phyloP scores from a whole-genome alignment of 257 asterid species.

The Solanum pennellii region DNA sequence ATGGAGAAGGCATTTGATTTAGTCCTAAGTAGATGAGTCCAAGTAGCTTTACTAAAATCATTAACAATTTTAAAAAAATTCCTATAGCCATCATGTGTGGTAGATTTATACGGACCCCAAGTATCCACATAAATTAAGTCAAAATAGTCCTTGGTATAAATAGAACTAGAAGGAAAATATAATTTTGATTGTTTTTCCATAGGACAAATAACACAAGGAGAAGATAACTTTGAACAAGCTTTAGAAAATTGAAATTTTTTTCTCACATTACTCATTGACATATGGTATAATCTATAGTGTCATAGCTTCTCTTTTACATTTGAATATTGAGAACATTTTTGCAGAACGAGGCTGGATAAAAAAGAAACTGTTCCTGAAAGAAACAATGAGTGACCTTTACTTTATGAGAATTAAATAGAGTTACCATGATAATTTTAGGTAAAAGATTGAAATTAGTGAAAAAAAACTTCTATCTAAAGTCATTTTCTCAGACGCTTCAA shows the following conservation, averaged over 20 bases:
- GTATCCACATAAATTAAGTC: background rate
- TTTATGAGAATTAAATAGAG: background rate
- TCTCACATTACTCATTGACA: background rate
- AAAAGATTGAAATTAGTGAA: background rate
- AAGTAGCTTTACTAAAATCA: background rate
- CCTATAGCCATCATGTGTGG: background rate
- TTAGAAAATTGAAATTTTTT: background rate
- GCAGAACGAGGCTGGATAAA: background rate
- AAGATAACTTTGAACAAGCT: background rate
- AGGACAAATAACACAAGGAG: background rate
- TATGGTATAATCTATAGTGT: background rate
- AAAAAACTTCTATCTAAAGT: background rate
- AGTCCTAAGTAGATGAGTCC: background rate
- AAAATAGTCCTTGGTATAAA: background rate
- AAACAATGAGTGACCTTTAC: background rate
- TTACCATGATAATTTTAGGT: background rate
- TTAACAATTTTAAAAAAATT: background rate
- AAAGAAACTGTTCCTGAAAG: background rate
- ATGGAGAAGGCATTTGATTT: background rate
- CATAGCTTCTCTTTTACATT: background rate
- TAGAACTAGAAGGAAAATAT: background rate
- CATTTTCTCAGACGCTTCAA: background rate
- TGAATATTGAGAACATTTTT: no score
- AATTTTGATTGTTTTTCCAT: background rate
- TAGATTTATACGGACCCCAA: background rate